Conservation (phyloP, 176 grass and related monocot genomes). For the Zoysia japonica region DNA sequence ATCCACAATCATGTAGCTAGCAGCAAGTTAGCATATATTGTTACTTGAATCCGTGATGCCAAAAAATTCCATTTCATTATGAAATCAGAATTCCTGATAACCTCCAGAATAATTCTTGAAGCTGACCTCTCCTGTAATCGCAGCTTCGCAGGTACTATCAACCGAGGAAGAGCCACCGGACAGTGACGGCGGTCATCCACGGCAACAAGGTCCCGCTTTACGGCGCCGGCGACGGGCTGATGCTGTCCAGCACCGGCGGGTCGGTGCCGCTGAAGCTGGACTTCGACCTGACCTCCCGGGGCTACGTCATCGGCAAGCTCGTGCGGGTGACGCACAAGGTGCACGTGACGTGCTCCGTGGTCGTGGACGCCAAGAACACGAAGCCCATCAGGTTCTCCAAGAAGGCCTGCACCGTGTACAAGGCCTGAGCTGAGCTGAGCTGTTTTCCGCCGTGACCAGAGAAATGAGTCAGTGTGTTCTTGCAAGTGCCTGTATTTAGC, state of each 20-base stretch:
- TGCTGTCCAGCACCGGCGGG: constrained; percentile 54
- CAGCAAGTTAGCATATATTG: not conserved
- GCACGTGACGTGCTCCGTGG: constrained; percentile 64
- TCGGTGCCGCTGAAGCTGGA: constrained; percentile 71
- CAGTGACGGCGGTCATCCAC: constrained; percentile 45
- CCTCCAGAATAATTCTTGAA: not conserved
- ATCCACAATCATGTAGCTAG: constrained; percentile 23
- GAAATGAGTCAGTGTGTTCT: not conserved
- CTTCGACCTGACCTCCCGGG: constrained; percentile 69
- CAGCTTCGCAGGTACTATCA: constrained; percentile 93
- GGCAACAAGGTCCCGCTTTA: constrained; percentile 89
- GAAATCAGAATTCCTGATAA: not conserved
- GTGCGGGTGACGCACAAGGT: constrained; percentile 82
- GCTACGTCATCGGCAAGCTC: constrained; percentile 85
- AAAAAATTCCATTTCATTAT: not conserved
- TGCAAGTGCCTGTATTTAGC: constrained; percentile 39
- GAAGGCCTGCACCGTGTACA: constrained; percentile 57
- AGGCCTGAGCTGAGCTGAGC: not conserved
- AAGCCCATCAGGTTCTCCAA: constrained; percentile 71
- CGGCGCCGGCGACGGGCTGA: constrained; percentile 66
- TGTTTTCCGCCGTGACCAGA: not conserved
- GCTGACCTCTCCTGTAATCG: not conserved
- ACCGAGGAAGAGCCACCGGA: constrained; percentile 80
- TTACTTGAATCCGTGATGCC: not conserved
- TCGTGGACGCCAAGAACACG: constrained; percentile 55